Base-by-base conservation (phyloP, 1,139 yeast genomes). In the Wickerhamomyces sp. region DNA sequence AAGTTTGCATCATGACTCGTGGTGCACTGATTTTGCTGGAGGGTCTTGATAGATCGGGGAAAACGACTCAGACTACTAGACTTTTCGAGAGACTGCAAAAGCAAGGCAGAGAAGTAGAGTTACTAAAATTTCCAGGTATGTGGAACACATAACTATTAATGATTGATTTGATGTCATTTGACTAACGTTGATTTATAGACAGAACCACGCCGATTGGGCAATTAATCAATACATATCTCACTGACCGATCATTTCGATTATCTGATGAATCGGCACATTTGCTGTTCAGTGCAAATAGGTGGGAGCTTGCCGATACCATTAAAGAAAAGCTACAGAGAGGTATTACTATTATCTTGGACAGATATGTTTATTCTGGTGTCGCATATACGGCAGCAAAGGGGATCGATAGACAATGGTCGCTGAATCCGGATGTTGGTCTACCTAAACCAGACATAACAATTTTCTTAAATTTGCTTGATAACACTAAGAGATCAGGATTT, bases 1-100 rank as follows among this genome's bases (percentile, higher is more conserved):
- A 5, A 4, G 17, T 5, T 12, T 7, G 5, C 7, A 27, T 10
- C 13, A 60, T 59, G 63, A 40, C 41, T 3, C 56, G 96, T 49
- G 97, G 97, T 3, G 72, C 73, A 36, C 67, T 94, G 37, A 82
- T 94, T 20, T 74, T 88, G 7, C 72, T 94, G 5, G 99, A 94
- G 61, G 99, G 99, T 0, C 74, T 92, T 2, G 99, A 94, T 58
- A 67, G 98, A 38, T 83, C 97, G 0, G 99, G 99, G 0, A 94
- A 94, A 59, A 78, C 96, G 1, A 89, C 97, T 0, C 98, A 94
- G 59, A 82, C 92, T 3, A 65, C 64, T 4, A 52, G 64, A 5
- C 64, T 87, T 5, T 55, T 65, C 1, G 56, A 64, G 3, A 55
- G 54, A 14, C 62, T 87, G 9, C 47, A 64, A 5, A 43, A 46